A percentile compares a stretch with the other conserved stretches of the same genome.
Conservation (phyloP, 2,329 filamentous ascomycete species). For the Chrysoporthe cubensis region DNA sequence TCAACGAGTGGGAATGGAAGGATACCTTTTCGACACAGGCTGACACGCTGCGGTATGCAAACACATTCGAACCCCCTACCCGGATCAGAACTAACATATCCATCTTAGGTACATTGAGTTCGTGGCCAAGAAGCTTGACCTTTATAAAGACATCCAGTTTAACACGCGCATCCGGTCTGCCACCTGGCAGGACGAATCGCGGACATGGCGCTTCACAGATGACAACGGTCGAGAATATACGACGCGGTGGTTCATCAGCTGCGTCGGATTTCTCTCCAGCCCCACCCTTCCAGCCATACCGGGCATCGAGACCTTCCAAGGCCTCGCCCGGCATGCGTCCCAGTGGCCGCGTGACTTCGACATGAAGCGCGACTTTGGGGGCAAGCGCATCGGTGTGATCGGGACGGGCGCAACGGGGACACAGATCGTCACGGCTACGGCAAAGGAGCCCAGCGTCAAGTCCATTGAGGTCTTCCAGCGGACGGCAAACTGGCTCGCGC, state of each 20-base stretch:
- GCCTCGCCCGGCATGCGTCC: conserved; percentile 36
- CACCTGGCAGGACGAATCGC: conserved; percentile 10
- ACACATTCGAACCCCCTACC: neutral
- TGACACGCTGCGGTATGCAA: conserved; percentile 39
- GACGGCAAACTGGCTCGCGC: conserved; percentile 28
- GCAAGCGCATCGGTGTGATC: conserved; percentile 37
- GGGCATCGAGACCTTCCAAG: conserved; percentile 40
- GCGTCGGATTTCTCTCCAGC: conserved; percentile 11
- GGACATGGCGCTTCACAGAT: conserved; percentile 1
- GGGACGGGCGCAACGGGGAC: conserved; percentile 38
- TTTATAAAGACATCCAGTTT: conserved; percentile 14
- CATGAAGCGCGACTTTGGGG: neutral
- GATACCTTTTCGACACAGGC: conserved; percentile 39
- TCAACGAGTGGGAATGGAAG: conserved; percentile 48
- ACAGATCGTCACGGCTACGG: conserved; percentile 35
- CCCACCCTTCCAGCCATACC: conserved; percentile 33
- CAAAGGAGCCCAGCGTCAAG: conserved; percentile 27
- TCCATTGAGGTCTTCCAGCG: conserved; percentile 30
- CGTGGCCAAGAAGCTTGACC: conserved; percentile 40
- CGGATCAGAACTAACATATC: neutral
- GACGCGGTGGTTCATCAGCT: conserved; percentile 14
- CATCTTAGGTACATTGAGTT: conserved; percentile 40
- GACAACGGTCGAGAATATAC: neutral
- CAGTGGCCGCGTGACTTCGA: conserved; percentile 36
- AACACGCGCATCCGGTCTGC: conserved; percentile 14